Conservation (phyloP, 192 early-diverging fungal genomes). For the Paraglomus occultum region DNA sequence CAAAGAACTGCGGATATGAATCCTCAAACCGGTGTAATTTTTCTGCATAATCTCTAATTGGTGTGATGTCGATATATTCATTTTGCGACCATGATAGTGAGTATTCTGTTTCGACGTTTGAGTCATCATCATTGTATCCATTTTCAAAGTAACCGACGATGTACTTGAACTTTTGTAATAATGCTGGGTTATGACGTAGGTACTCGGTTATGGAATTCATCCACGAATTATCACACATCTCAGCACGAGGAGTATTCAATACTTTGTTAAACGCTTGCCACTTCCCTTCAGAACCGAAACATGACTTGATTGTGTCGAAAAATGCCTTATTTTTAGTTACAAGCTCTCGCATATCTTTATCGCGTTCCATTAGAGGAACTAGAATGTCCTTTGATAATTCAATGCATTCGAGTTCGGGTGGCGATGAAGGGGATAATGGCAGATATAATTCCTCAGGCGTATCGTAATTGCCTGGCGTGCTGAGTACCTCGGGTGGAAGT, state of each 20-base stretch:
- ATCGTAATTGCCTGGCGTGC: too few relatives aligned
- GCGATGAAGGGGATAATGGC: too few relatives aligned
- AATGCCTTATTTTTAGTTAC: slow-evolving; percentile 35
- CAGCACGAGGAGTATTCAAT: slow-evolving; percentile 29
- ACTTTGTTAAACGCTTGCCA: slow-evolving; percentile 37
- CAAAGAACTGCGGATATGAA: slow-evolving; percentile 41
- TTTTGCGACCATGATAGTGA: background rate
- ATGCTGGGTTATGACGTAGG: slow-evolving; percentile 25
- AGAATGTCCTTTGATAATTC: slow-evolving; percentile 18
- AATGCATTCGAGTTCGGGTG: too few relatives aligned
- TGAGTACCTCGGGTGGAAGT: too few relatives aligned
- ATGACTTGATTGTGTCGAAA: background rate
- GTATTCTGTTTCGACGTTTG: background rate
- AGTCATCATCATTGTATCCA: slow-evolving; percentile 23
- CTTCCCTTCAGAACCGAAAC: background rate
- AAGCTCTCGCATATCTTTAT: slow-evolving; percentile 37
- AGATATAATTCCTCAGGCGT: too few relatives aligned
- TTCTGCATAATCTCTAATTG: slow-evolving; percentile 33
- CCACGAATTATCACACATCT: slow-evolving; percentile 37
- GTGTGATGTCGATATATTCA: slow-evolving; percentile 29
- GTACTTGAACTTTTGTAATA: slow-evolving; percentile 39
- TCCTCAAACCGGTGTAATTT: slow-evolving; percentile 6
- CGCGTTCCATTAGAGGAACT: slow-evolving; percentile 37
- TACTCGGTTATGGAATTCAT: slow-evolving; percentile 23
- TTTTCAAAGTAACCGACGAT: slow-evolving; percentile 37